Evolutionary conservation across 2,329 filamentous ascomycete species (phyloP), one percentile per base, ranked within the genome.

Genomic region (Pseudocercospora crystallina): DNA sequence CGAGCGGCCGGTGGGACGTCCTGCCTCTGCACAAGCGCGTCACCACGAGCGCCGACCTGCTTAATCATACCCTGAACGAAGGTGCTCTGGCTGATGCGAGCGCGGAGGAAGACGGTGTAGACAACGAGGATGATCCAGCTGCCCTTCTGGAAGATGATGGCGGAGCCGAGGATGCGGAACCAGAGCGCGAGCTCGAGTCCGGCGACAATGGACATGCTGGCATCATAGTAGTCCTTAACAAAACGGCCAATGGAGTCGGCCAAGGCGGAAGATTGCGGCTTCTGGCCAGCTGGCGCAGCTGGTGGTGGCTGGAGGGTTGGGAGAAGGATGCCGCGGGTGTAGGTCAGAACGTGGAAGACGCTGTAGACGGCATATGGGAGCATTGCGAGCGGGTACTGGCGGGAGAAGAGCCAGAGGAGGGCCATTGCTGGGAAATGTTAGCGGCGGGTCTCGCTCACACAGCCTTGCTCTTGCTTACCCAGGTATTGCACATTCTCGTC

Each of bases 401-500:
- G 87, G 55, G 86, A 85, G 73, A 92, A 86, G 64, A 99, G 88
- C 94, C 94, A 99, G 65, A 97, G 83, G 56, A 97, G 80, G 49
- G 91, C 90, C 88, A 97, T 91, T 64, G 83, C 91, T 95, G 66
- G 14, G 14, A 57, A 49, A 51, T 10, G 20, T 49, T 52, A 40
- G 49, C 43, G 50, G 39, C 29, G 31, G 10, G 20, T 43, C 10
- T 32, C 31, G 20, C 8, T 3, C 26, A 39, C 8, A 11, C 20
- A 35, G 14, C 12, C 20, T 34, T 30, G 26, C 30, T 13, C 5
- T 2, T 34, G 76, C 90, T 70, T 81, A 97, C 94, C 79, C 55
- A 99, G 81, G 71, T 99, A 99, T 74, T 97, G 94, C 45, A 99
- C 89, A 73, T 99, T 99, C 80, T 99, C 94, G 70, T 99, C 94